Percentiles rank a stretch among this genome's conserved stretches.
Evolutionary conservation across 106 monocot genomes (phyloP).

Genomic region (Dendrobium nobile): DNA sequence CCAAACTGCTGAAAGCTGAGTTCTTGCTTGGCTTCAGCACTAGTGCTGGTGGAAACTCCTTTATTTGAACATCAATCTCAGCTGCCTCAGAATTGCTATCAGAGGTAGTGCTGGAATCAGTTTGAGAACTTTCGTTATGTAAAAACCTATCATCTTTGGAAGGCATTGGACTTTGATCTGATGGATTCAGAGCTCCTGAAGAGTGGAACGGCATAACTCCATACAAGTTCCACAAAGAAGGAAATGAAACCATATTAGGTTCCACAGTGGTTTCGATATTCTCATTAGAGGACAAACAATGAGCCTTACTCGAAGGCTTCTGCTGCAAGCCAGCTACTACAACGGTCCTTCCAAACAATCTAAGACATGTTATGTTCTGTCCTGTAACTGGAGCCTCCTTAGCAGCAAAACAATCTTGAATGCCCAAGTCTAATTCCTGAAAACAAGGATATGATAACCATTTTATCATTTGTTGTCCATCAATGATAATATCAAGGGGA

Average conservation of each 20-base stretch:
- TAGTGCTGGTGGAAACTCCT: not conserved
- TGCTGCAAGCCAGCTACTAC: slow-evolving; percentile 17
- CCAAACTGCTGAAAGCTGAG: slow-evolving; percentile 13
- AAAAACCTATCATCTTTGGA: not conserved
- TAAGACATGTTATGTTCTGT: slow-evolving; percentile 37
- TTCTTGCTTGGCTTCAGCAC: not conserved
- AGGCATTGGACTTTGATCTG: not conserved
- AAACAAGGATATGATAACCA: not conserved
- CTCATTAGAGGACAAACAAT: not conserved
- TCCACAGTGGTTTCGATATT: not conserved
- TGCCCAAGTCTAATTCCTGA: slow-evolving; percentile 17
- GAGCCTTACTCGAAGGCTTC: not conserved
- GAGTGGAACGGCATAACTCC: slow-evolving; percentile 21
- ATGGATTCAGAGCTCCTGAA: not conserved
- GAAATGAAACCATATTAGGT: slow-evolving; percentile 14
- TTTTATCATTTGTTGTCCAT: not conserved
- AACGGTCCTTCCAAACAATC: slow-evolving; percentile 77
- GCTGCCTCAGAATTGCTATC: slow-evolving; percentile 8
- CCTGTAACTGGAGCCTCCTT: slow-evolving; percentile 12
- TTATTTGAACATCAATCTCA: not conserved
- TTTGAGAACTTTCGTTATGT: not conserved
- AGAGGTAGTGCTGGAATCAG: slow-evolving; percentile 8
- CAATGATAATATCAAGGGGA: not conserved
- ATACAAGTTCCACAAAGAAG: slow-evolving; percentile 33
- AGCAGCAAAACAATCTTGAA: too few relatives aligned